Evolutionary conservation across 345 rosid species (phyloP), one percentile per base, ranked within the genome.

Genomic region (Nephelium lappaceum): DNA sequence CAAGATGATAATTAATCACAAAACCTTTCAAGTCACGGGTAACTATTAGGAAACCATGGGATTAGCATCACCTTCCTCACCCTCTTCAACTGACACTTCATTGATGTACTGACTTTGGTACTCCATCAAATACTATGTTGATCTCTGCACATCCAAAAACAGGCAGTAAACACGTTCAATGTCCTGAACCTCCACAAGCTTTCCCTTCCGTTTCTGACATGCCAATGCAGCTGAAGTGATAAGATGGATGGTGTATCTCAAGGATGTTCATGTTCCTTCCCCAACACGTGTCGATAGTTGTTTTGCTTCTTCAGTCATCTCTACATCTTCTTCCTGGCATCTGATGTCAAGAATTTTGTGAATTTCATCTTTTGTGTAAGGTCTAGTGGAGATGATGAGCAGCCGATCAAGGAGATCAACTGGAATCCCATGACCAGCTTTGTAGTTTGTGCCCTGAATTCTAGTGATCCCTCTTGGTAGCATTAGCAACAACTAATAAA

Each of bases 401-500:
- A 95, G 91, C 63, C 98, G 92, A 79, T 95, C 99, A 5, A 95
- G 97, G 75, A 95, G 94, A 77, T 93, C 99, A 21, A 95, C 89
- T 0, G 99, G 99, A 78, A 93, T 95, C n/a, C 98, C 98, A 68
- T 93, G 99, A 0, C 98, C 94, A 66, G 98, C 92, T 82, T 87
- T 94, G 84, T 95, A 91, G 83, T 88, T 94, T n/a, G 99, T 94
- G 62, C 98, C 97, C 42, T 97, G 91, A 78, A 93, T 92, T 36
- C 91, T 83, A 3, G 99, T 91, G 42, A 95, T 93, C 79, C 99
- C 97, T 81, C 99, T n/a, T n/a, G n/a, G n/a, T 80, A 81, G 93
- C 90, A 39, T 96, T 93, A 14, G 99, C 98, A 77, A 92, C 93
- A 19, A 93, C 96, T 31, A 95, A 80, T 79, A 71, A 16, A 43